Evolutionary conservation across 116 monocot genomes (phyloP).

Genomic region (Trichopus zeylanicus): DNA sequence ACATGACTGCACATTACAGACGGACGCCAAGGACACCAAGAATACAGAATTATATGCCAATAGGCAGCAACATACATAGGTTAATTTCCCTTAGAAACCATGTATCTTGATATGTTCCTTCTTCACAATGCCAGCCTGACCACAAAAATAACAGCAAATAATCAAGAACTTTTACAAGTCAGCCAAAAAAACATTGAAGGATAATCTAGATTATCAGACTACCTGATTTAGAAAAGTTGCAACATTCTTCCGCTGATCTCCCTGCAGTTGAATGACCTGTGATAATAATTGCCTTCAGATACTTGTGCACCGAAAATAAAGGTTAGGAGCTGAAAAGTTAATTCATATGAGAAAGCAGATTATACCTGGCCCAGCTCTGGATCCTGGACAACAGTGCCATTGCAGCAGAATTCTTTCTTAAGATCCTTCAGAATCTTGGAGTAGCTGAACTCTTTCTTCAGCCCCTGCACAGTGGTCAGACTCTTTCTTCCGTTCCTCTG

Average conservation of each 20-base stretch:
- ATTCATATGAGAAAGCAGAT: neutral
- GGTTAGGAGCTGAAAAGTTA: neutral
- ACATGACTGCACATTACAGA: too few species aligned
- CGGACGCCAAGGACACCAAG: too few species aligned
- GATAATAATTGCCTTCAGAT: too few species aligned
- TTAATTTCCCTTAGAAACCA: constrained; percentile 16
- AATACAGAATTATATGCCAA: too few species aligned
- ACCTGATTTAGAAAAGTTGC: constrained; percentile 44
- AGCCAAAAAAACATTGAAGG: neutral
- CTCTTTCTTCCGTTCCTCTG: constrained; percentile 54
- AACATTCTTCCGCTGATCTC: constrained; percentile 49
- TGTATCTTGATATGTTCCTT: constrained; percentile 33
- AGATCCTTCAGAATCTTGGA: constrained; percentile 42
- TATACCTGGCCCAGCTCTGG: constrained; percentile 49
- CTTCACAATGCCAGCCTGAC: constrained; percentile 26
- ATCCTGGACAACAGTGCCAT: constrained; percentile 53
- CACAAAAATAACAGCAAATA: neutral
- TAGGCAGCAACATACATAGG: too few species aligned
- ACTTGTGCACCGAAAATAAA: too few species aligned
- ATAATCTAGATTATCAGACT: neutral
- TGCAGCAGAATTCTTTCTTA: constrained; percentile 56
- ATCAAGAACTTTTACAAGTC: neutral
- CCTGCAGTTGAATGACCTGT: constrained; percentile 52
- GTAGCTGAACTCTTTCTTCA: constrained; percentile 57
- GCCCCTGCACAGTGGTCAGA: constrained; percentile 47